Conservation (phyloP, 2,329 filamentous ascomycete species). For the Botryosphaeria agaves region DNA sequence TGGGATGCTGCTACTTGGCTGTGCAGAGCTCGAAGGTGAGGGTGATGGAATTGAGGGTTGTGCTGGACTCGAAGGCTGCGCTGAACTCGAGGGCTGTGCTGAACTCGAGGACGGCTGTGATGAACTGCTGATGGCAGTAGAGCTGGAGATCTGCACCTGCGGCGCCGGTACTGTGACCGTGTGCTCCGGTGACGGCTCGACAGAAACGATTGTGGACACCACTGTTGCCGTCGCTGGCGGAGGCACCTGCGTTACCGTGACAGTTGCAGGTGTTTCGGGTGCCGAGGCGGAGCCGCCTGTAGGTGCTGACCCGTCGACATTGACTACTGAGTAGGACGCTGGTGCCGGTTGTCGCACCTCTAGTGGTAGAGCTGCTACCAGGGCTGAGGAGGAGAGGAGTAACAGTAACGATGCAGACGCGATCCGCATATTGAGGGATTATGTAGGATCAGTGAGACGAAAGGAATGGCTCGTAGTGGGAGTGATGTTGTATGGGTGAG, state of each 20-base stretch:
- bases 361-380: no score
- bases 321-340: conserved; percentile 4
- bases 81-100: not conserved
- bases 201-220: conserved; percentile 1
- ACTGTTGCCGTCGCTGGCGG: conserved; percentile 1
- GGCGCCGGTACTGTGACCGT: conserved; percentile 1
- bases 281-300: not conserved
- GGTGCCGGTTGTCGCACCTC: no score
- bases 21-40: conserved; percentile 1
- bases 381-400: no score
- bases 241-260: conserved; percentile 1
- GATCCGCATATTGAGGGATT: no score
- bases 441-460: no score
- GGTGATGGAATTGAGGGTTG: conserved; percentile 1
- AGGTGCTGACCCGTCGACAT: conserved; percentile 3
- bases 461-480: no score
- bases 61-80: no score
- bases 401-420: no score
- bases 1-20: not conserved
- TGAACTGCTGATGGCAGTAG: not conserved
- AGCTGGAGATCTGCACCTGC: not conserved
- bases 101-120: not conserved
- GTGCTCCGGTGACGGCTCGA: not conserved
- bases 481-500: no score
- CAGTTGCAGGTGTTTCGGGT: no score